Evolutionary conservation across 306 rosid species (phyloP).

Genomic region (Vicia villosa): DNA sequence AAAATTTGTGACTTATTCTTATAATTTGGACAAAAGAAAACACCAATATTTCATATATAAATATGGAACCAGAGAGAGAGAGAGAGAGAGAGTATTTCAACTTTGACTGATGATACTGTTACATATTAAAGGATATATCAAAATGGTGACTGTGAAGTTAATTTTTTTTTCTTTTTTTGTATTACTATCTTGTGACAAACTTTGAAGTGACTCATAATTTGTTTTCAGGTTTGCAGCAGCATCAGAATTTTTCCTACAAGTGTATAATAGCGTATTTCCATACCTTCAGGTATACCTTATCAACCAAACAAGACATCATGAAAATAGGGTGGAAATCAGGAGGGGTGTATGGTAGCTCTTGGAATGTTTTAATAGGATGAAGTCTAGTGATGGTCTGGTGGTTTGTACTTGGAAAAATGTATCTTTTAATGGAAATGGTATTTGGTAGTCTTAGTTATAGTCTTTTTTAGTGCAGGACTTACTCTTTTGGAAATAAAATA

Average conservation of each 20-base stretch:
- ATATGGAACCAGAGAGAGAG: neutral
- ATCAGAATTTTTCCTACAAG: slow-evolving; percentile 62
- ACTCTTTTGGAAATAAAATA: neutral
- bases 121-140: slow-evolving; percentile 12
- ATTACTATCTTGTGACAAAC: slow-evolving; percentile 13
- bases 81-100: neutral
- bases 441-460: neutral
- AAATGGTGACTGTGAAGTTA: slow-evolving; percentile 4
- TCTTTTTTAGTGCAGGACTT: slow-evolving; percentile 5
- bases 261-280: slow-evolving; percentile 59
- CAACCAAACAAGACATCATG: slow-evolving; percentile 6
- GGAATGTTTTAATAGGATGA: slow-evolving; percentile 5
- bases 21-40: neutral
- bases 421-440: neutral
- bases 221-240: slow-evolving; percentile 70
- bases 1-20: neutral
- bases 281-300: slow-evolving; percentile 70
- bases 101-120: slow-evolving; percentile 14
- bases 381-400: neutral
- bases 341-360: neutral
- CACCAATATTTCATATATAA: neutral
- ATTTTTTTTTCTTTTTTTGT: slow-evolving; percentile 2
- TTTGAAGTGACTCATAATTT: slow-evolving; percentile 29
- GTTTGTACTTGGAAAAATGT: slow-evolving; percentile 12
- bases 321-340: neutral